These are phyloP conservation scores for Hericium alpestre DNA, from an alignment of 768 basidiomycete species.

Conservation along the genomic window DNA sequence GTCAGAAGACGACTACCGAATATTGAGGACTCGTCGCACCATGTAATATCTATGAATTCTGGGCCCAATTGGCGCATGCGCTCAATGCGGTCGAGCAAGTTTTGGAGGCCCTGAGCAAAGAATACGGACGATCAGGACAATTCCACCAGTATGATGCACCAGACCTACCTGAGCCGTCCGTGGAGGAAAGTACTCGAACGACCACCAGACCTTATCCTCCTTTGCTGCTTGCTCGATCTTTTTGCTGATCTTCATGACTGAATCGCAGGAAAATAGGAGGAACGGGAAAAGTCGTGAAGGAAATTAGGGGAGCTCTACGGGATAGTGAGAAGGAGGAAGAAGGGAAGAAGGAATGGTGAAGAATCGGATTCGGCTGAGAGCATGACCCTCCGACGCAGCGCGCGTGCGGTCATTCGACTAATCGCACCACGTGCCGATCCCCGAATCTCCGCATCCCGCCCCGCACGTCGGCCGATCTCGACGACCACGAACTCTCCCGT, in stretches of 20 bases:
- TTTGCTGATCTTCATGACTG: conserved; percentile 83
- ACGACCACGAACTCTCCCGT: too few species aligned
- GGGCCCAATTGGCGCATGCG: conserved; percentile 93
- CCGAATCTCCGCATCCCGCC: too few species aligned
- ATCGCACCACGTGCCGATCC: too few species aligned
- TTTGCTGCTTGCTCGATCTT: conserved; percentile 81
- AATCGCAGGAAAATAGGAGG: neutral
- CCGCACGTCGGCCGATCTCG: too few species aligned
- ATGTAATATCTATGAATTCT: conserved; percentile 98
- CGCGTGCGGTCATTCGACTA: too few species aligned
- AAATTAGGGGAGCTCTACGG: too few species aligned
- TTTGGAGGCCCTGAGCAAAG: conserved; percentile 70
- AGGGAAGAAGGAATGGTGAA: too few species aligned
- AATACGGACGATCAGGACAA: conserved; percentile 2
- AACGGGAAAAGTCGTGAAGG: too few species aligned
- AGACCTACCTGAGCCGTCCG: conserved; percentile 77
- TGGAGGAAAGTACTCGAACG: conserved; percentile 97
- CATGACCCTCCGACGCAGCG: too few species aligned
- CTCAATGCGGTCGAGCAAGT: conserved; percentile 95
- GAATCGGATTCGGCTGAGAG: too few species aligned
- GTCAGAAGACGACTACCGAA: neutral
- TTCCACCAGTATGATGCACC: neutral
- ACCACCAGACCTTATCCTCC: conserved; percentile 92
- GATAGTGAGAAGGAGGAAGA: too few species aligned
- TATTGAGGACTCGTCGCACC: conserved; percentile 30